Percentiles rank a stretch among this genome's conserved stretches.
phyloP scores from a whole-genome alignment of 148 eudicot genomes.

The Fagopyrum homotropicum region DNA sequence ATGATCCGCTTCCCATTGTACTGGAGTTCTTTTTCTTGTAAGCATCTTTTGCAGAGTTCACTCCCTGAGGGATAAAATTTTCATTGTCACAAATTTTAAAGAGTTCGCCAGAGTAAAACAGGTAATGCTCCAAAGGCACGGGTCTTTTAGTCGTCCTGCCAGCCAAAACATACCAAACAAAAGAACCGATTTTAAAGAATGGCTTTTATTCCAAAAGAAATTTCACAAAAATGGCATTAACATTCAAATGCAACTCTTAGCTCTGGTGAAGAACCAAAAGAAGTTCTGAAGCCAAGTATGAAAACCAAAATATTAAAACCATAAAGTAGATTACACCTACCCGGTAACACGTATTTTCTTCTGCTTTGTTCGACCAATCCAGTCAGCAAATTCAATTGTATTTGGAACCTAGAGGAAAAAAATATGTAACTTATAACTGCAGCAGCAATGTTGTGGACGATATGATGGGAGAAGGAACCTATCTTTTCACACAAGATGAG shows the following conservation, averaged over 20 bases:
- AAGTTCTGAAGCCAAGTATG: conserved; percentile 12
- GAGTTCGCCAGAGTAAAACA: conserved; percentile 86
- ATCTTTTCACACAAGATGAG: not conserved
- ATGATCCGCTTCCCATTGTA: conserved; percentile 37
- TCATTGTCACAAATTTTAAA: conserved; percentile 83
- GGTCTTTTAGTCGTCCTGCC: conserved; percentile 96
- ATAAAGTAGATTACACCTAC: conserved; percentile 32
- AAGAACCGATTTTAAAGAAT: not conserved
- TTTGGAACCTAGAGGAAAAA: conserved; percentile 71
- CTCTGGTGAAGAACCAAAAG: conserved; percentile 3
- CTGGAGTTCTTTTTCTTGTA: conserved; percentile 50
- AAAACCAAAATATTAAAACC: not conserved
- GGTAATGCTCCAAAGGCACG: conserved; percentile 95
- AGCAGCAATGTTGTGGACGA: not conserved
- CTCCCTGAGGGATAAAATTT: conserved; percentile 54
- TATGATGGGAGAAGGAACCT: not conserved
- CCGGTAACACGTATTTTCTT: conserved; percentile 88
- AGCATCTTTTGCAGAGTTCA: conserved; percentile 83
- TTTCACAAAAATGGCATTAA: not conserved
- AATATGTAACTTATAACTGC: not conserved
- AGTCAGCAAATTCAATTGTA: conserved; percentile 94
- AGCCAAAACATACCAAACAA: conserved; percentile 10
- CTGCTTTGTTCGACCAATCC: conserved; percentile 96
- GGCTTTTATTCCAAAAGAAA: not conserved
- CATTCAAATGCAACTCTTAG: not conserved